Conservation (phyloP, 345 rosid species). For the Citrus sp. region DNA sequence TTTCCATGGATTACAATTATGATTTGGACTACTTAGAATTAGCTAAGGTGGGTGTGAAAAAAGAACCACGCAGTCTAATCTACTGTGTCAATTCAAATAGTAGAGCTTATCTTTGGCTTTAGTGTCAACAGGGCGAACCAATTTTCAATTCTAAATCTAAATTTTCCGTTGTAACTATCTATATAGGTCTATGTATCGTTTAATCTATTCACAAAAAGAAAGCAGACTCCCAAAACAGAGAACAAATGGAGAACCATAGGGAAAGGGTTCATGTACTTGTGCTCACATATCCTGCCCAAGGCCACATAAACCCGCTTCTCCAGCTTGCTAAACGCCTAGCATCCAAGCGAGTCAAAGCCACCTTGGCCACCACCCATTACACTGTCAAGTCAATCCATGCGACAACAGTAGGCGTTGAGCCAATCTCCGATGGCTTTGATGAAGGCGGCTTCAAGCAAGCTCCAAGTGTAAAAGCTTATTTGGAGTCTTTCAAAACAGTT, state of each 20-base stretch:
- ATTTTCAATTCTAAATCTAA: not conserved
- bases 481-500: slow-evolving; percentile 32
- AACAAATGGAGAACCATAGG: slow-evolving; percentile 18
- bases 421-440: slow-evolving; percentile 45
- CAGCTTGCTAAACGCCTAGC: slow-evolving; percentile 39
- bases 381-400: slow-evolving; percentile 21
- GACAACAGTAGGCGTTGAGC: slow-evolving; percentile 19
- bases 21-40: not conserved
- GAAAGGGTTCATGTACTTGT: slow-evolving; percentile 25
- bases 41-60: not conserved
- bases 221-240: not conserved
- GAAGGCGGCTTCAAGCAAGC: slow-evolving; percentile 35
- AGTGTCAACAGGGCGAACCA: not conserved
- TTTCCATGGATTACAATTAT: no score
- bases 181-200: not conserved
- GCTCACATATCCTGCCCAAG: slow-evolving; percentile 38
- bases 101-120: not conserved
- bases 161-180: not conserved
- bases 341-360: slow-evolving; percentile 34
- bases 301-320: slow-evolving; percentile 46
- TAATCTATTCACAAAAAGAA: not conserved
- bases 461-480: slow-evolving; percentile 24
- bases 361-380: slow-evolving; percentile 36
- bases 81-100: not conserved
- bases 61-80: not conserved